Conservation (phyloP, 2,329 filamentous ascomycete genomes). For the Raffaelea deltoideospora region DNA sequence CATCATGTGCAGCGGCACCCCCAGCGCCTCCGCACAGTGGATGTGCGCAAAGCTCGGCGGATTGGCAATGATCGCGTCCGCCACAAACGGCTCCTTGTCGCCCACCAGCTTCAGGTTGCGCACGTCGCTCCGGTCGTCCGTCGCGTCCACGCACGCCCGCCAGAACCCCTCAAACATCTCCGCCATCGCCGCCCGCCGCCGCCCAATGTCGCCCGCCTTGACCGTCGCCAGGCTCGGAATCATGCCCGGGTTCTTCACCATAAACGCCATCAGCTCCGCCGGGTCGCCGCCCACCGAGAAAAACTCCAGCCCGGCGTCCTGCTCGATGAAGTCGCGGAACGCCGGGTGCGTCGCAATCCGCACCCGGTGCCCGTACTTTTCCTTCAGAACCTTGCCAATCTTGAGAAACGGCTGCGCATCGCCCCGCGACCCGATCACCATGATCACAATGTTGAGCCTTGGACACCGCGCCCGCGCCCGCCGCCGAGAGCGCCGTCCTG, state of each 20-base stretch:
- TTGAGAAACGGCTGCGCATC: constrained; percentile 71
- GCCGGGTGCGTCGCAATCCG: constrained; percentile 66
- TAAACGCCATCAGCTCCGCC: constrained; percentile 71
- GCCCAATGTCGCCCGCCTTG: constrained; percentile 56
- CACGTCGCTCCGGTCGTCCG: constrained; percentile 49
- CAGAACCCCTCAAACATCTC: constrained; percentile 78
- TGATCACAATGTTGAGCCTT: constrained; percentile 62
- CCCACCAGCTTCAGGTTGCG: constrained; percentile 52
- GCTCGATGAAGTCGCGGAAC: constrained; percentile 61
- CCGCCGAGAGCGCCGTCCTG: constrained; percentile 6
- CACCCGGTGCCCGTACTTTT: constrained; percentile 58
- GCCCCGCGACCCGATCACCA: constrained; percentile 68
- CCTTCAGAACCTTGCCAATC: constrained; percentile 56
- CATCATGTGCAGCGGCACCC: constrained; percentile 69
- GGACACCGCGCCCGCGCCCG: constrained; percentile 22
- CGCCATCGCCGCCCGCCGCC: constrained; percentile 53
- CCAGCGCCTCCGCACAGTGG: constrained; percentile 65
- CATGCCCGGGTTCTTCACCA: constrained; percentile 72
- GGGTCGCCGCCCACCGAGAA: constrained; percentile 70
- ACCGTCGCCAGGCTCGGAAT: constrained; percentile 61
- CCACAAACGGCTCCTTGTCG: constrained; percentile 44
- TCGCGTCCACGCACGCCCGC: constrained; percentile 60
- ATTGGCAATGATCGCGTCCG: constrained; percentile 75
- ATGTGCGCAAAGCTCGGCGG: constrained; percentile 66
- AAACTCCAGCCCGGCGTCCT: constrained; percentile 61